Base-by-base conservation (phyloP, 1,139 yeast genomes). In the Kurtzmaniella quercitrusa region DNA sequence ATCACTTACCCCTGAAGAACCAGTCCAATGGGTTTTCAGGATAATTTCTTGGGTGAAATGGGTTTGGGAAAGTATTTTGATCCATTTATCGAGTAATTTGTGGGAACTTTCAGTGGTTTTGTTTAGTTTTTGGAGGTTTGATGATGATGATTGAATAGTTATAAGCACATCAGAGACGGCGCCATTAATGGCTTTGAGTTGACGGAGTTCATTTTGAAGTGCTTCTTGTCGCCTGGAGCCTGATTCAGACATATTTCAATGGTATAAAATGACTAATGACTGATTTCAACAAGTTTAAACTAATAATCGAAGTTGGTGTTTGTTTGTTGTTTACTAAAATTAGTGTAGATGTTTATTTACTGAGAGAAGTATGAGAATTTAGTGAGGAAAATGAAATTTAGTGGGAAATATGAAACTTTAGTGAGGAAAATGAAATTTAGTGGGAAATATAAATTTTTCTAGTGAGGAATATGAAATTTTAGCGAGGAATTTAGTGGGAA, bases 41-140 rank as follows among this genome's bases (percentile, higher is more conserved):
- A 65, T 57, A 39, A 62, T 60, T 43, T 70, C 69, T 33, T 60
- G 63, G 5, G 77, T 73, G 52, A 70, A 71, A 44, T 65, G 67
- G 11, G 78, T 67, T 50, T 74, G 79, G 25, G 76, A 68, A 25
- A 75, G 56, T 38, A 75, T 74, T 41, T 68, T 60, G 33, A 69
- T 65, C 79, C 79, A 75, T 48, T 72, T 70, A 40, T 66, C 70
- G 41, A 75, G 58, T 27, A 75, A 57, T 18, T 60, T 62, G 44
- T 68, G 66, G 1, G 77, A 63, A 46, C 62, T 61, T 37, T 59
- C 62, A 12, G 69, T 62, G 10, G 75, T 59, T 14, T 54, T 58
- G 46, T 68, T 63, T 41, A 66, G 55, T n/a, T 53, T 53, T n/a
- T 50, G 48, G 4, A 73, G 59, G 47, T 69, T 64, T 19, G 46